These are phyloP conservation scores for Pythium volutum DNA, from an alignment of 352 stramenopile species.

Conservation along the genomic window DNA sequence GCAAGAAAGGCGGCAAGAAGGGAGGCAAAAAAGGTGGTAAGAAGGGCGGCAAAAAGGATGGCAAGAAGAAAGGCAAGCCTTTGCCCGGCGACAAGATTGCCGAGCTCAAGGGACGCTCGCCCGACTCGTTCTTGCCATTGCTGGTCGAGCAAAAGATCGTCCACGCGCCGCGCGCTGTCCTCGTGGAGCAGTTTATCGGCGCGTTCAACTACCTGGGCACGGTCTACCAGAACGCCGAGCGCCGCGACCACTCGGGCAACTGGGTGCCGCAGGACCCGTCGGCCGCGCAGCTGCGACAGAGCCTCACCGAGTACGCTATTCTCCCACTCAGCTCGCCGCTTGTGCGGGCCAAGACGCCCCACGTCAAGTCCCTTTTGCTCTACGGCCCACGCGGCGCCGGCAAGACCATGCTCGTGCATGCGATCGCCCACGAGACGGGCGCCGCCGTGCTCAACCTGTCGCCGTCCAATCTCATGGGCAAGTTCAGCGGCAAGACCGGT, in stretches of 20 bases:
- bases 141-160: slow-evolving; percentile 91
- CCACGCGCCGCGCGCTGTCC: slow-evolving; percentile 40
- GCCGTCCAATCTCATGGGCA: slow-evolving; percentile 90
- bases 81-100: slow-evolving; percentile 90
- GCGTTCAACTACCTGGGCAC: slow-evolving; percentile 91
- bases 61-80: slow-evolving; percentile 68
- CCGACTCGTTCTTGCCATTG: slow-evolving; percentile 88
- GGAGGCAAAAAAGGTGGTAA: slow-evolving; percentile 46
- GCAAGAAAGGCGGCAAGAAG: slow-evolving; percentile 64
- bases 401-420: slow-evolving; percentile 93
- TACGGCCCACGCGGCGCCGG: slow-evolving; percentile 90
- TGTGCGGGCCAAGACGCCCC: slow-evolving; percentile 67
- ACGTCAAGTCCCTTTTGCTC: slow-evolving; percentile 91
- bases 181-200: slow-evolving; percentile 84
- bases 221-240: slow-evolving; percentile 59
- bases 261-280: slow-evolving; percentile 92
- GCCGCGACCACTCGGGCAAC: slow-evolving; percentile 67
- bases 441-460: slow-evolving; percentile 95
- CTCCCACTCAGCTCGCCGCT: slow-evolving; percentile 79
- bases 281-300: slow-evolving; percentile 86
- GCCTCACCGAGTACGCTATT: slow-evolving; percentile 90
- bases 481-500: slow-evolving; percentile 90
- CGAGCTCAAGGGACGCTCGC: slow-evolving; percentile 87
- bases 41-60: slow-evolving; percentile 42
- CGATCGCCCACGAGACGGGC: slow-evolving; percentile 90